These are phyloP conservation scores for Leishmania mexicana DNA, from an alignment of 208 protist species.

Conservation along the genomic window DNA sequence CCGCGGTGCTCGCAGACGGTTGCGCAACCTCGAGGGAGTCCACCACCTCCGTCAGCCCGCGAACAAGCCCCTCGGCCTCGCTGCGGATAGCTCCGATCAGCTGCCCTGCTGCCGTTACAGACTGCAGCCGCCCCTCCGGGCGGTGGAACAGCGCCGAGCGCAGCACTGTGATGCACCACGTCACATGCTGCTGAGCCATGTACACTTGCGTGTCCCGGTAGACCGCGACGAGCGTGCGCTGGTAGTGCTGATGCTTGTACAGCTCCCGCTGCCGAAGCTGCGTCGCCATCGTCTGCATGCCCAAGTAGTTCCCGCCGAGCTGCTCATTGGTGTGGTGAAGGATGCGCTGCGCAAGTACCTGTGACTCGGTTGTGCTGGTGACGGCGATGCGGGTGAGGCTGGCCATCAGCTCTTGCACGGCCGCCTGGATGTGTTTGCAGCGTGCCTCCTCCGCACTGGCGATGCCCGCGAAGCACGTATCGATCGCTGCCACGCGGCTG, in stretches of 20 bases:
- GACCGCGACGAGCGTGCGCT: slow-evolving; percentile 38
- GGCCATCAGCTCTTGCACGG: slow-evolving; percentile 63
- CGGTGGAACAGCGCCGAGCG: slow-evolving; percentile 61
- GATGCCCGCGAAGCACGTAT: slow-evolving; percentile 36
- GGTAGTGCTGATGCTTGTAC: slow-evolving; percentile 65
- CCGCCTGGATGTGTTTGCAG: slow-evolving; percentile 38
- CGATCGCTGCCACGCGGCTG: slow-evolving; percentile 43
- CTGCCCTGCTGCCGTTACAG: slow-evolving; percentile 36
- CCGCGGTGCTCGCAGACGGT: slow-evolving; percentile 23
- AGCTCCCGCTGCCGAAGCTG: slow-evolving; percentile 75
- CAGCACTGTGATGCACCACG: slow-evolving; percentile 57
- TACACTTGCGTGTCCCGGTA: slow-evolving; percentile 48
- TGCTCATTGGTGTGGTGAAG: slow-evolving; percentile 78
- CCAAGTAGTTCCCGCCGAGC: slow-evolving; percentile 56
- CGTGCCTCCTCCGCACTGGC: slow-evolving; percentile 53
- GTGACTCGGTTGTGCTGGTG: slow-evolving; percentile 66
- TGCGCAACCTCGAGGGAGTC: slow-evolving; percentile 47
- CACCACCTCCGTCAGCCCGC: slow-evolving; percentile 53
- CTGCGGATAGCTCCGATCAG: slow-evolving; percentile 43
- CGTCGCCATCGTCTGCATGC: slow-evolving; percentile 51
- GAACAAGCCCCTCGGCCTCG: slow-evolving; percentile 57
- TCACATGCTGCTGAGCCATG: slow-evolving; percentile 53
- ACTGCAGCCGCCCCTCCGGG: slow-evolving; percentile 41
- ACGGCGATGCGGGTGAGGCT: slow-evolving; percentile 73
- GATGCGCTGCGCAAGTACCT: slow-evolving; percentile 80